Evolutionary conservation across 176 grass and related monocot species (phyloP).

Genomic region (Eleusine coracana): DNA sequence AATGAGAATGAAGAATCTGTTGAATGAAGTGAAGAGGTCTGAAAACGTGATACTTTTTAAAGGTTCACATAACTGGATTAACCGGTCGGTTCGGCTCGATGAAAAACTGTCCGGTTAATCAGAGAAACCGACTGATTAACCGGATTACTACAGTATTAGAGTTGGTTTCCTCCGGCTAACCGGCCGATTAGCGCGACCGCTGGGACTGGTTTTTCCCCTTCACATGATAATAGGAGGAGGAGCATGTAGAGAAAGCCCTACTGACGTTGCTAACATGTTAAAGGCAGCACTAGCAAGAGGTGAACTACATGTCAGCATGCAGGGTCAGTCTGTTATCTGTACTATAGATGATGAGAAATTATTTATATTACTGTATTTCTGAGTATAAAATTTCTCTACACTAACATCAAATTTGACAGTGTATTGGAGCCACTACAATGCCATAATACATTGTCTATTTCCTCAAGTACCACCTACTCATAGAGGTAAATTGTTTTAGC

Average conservation of each 20-base stretch:
- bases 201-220: background rate
- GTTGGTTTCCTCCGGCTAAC: too few relatives aligned
- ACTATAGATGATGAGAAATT: too few relatives aligned
- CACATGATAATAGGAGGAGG: conserved; percentile 88
- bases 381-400: too few relatives aligned
- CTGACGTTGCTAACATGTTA: conserved; percentile 92
- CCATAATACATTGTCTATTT: too few relatives aligned
- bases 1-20: conserved; percentile 72
- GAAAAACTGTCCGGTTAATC: background rate
- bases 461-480: too few relatives aligned
- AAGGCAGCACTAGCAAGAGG: conserved; percentile 93
- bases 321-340: background rate
- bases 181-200: too few relatives aligned
- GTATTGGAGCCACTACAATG: conserved; percentile 77
- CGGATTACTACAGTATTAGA: too few relatives aligned
- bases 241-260: conserved; percentile 58
- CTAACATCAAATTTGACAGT: too few relatives aligned
- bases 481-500: too few relatives aligned
- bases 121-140: too few relatives aligned
- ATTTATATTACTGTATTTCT: too few relatives aligned
- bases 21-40: conserved; percentile 81
- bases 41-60: conserved; percentile 83
- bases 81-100: conserved; percentile 35
- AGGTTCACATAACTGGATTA: too few relatives aligned
- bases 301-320: conserved; percentile 66